Conservation (phyloP, 148 eudicot species). For the Pouteria glomerata region DNA sequence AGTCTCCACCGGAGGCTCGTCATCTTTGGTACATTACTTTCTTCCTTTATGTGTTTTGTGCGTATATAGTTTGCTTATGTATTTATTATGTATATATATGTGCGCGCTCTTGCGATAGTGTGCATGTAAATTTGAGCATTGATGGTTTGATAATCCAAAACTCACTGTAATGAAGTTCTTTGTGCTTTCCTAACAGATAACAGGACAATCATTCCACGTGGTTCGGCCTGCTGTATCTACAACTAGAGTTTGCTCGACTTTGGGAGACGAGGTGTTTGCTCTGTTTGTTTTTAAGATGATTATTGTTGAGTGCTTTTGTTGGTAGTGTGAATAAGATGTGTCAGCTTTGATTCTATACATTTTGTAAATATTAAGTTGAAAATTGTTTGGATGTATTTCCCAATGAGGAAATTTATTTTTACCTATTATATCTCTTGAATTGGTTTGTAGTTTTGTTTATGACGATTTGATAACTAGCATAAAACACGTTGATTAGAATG, state of each 20-base stretch:
- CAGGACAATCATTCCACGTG: conserved; percentile 24
- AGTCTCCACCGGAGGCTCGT: conserved; percentile 30
- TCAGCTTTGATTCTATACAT: too few relatives aligned
- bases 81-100: not conserved
- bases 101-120: too few relatives aligned
- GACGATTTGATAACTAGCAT: not conserved
- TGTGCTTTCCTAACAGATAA: conserved; percentile 14
- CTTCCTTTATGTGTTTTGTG: too few relatives aligned
- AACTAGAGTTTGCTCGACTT: conserved; percentile 13
- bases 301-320: not conserved
- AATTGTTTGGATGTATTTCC: too few relatives aligned
- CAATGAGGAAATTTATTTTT: not conserved
- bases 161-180: conserved; percentile 2
- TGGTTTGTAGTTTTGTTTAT: not conserved
- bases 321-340: not conserved
- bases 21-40: conserved; percentile 25
- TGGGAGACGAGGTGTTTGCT: conserved; percentile 25
- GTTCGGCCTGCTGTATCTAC: conserved; percentile 19
- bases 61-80: not conserved
- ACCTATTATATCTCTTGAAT: not conserved
- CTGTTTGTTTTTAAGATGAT: not conserved
- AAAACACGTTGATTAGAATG: not conserved
- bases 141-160: not conserved
- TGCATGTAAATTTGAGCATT: not conserved
- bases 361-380: too few relatives aligned